Base-by-base conservation (phyloP, 179 eudicot species). In the Silene coronaria region DNA sequence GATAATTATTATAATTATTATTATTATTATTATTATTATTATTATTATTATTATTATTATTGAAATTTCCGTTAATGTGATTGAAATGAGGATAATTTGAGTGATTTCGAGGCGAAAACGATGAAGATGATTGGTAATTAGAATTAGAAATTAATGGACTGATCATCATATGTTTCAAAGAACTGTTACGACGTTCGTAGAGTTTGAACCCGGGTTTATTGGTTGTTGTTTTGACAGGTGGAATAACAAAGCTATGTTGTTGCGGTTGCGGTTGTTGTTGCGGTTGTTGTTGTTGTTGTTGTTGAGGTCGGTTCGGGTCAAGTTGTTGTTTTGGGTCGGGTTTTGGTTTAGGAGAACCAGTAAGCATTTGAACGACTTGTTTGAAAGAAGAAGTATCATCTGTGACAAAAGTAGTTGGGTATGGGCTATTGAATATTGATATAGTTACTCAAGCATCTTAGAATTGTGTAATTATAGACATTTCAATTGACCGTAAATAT, bases 351-450 rank as follows among this genome's bases (percentile, higher is more conserved):
- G 91, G 81, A 30, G 96, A 87, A 13, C 98, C 98, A 77, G 98
- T 93, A 2, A 93, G 90, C 97, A 91, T 91, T 67, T 93, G 97
- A 80, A 93, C 98, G 0, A 93, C 94, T 77, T 93, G 96, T 62
- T 93, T 93, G 93, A 93, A 93, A 72, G 97, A 88, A 60, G 89
- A 69, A 19, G 93, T 81, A 78, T 93, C 98, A 1, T 97, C 98
- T 17, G 90, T 89, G 77, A 93, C 97, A 72, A 93, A 93, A 36
- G 97, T 93, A 0, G 98, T 93, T 26, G 98, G 97, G 87, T 88
- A 91, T 0, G 95, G 92, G 86, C 81, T 93, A 10, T 90, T 86
- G 6, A n/a, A n/a, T n/a, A n/a, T n/a, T n/a, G n/a, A n/a, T n/a
- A n/a, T n/a, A n/a, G n/a, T n/a, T n/a, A n/a, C n/a, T n/a, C n/a